Evolutionary conservation across 1,284 basidiomycete genomes (phyloP).

Genomic region (Ceratobasidium sp.): DNA sequence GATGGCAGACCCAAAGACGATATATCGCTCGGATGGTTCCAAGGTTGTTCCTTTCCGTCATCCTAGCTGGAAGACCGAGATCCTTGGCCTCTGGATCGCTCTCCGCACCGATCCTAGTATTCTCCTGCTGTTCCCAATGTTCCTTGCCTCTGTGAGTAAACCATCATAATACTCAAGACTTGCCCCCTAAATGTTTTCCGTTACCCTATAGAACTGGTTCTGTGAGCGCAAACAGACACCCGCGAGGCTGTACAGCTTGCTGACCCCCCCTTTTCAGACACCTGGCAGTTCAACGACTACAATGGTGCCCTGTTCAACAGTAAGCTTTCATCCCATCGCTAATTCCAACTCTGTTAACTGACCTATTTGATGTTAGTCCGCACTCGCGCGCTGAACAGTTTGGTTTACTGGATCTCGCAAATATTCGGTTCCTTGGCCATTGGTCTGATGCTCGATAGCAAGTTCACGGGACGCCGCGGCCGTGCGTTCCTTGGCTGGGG

Average conservation of each 20-base stretch:
- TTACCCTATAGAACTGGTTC: slow-evolving; percentile 70
- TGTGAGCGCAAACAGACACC: slow-evolving; percentile 33
- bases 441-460: slow-evolving; percentile 72
- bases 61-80: slow-evolving; percentile 76
- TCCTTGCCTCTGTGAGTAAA: slow-evolving; percentile 62
- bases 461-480: slow-evolving; percentile 66
- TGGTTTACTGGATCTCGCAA: slow-evolving; percentile 77
- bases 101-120: slow-evolving; percentile 70
- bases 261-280: slow-evolving; percentile 56
- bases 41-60: slow-evolving; percentile 70
- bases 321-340: slow-evolving; percentile 16
- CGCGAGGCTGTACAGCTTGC: not conserved
- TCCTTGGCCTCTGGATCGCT: slow-evolving; percentile 67
- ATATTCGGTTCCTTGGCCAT: slow-evolving; percentile 75
- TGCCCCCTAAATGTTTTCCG: not conserved
- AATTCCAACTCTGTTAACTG: not conserved
- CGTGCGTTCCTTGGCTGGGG: slow-evolving; percentile 76
- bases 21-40: slow-evolving; percentile 81
- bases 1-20: slow-evolving; percentile 76
- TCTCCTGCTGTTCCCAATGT: slow-evolving; percentile 74
- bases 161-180: not conserved
- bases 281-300: slow-evolving; percentile 79
- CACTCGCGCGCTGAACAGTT: slow-evolving; percentile 73
- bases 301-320: slow-evolving; percentile 75
- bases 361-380: slow-evolving; percentile 58